A percentile compares a stretch with the other conserved stretches of the same genome.
These are phyloP conservation scores for Lithocarpus polystachyus DNA, from an alignment of 306 rosid species.

Conservation along the genomic window DNA sequence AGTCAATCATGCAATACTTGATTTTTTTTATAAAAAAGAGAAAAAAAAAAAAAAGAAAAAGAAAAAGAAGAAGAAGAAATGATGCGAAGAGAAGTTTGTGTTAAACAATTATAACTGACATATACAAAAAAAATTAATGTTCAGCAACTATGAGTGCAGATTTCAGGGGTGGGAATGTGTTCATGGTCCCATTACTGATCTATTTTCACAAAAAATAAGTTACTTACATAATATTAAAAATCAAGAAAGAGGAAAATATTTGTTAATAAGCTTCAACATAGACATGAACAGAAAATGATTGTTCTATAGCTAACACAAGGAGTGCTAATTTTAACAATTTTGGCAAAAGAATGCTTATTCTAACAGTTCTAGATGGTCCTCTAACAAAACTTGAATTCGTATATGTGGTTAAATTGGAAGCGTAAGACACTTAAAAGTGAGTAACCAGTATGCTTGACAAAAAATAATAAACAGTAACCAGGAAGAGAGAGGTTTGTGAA, in stretches of 20 bases:
- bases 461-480: too few species aligned
- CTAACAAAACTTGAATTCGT: background rate
- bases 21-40: too few species aligned
- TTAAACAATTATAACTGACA: background rate
- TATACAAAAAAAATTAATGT: background rate
- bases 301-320: background rate
- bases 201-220: background rate
- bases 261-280: background rate
- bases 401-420: background rate
- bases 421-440: background rate
- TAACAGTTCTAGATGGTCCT: background rate
- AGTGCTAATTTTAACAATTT: background rate
- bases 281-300: background rate
- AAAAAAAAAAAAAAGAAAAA: too few species aligned
- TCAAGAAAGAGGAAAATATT: background rate
- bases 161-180: background rate
- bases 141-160: background rate
- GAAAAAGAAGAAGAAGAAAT: background rate
- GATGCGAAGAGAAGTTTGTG: background rate
- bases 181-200: background rate
- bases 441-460: background rate
- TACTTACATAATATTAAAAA: too few species aligned
- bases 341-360: background rate
- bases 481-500: background rate
- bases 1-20: too few species aligned